Evolutionary conservation across 441 rosid species (phyloP), one percentile per base, ranked within the genome.

Genomic region (Omphalea diandra): DNA sequence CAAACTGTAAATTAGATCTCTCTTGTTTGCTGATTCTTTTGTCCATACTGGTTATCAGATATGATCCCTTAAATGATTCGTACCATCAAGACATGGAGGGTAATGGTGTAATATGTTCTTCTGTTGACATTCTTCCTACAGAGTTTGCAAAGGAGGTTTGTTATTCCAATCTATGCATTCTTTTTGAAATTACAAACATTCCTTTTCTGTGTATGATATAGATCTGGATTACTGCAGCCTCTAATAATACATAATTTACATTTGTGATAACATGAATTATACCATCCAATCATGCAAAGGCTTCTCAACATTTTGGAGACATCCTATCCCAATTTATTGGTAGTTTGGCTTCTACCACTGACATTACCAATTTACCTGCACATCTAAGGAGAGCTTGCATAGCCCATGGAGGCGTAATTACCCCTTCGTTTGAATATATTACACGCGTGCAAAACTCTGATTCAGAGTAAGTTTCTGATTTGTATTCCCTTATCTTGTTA

Each of bases 71-170:
- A 35, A 81, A 70, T 38, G 74, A 83, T 78, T 81, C 96, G 7
- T 91, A 87, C 83, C 82, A 91, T 70, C 49, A 72, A 53, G 94
- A 88, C 74, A 85, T 94, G 91, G 99, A 94, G 56, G 97, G 97
- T 15, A 75, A 84, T 46, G 99, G 99, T 17, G 49, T 91, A 66
- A 75, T 91, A 65, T 91, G 90, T 80, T 82, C 85, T 77, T 95
- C 97, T 27, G 83, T 94, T 17, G 99, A 94, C 69, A 91, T 85
- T 84, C 88, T 94, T 80, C 99, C 99, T 14, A 94, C 97, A 41
- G 89, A 94, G 81, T 94, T 94, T 76, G 99, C 99, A 49, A 94
- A 90, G 76, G 99, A 94, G 94, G 97, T 94, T 73, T n/a, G 44
- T 67, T 71, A 72, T 43, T 67, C 43, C 43, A 40, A 63, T 24